phyloP scores from a whole-genome alignment of 257 asterid species.

The Hygrophila difformis region DNA sequence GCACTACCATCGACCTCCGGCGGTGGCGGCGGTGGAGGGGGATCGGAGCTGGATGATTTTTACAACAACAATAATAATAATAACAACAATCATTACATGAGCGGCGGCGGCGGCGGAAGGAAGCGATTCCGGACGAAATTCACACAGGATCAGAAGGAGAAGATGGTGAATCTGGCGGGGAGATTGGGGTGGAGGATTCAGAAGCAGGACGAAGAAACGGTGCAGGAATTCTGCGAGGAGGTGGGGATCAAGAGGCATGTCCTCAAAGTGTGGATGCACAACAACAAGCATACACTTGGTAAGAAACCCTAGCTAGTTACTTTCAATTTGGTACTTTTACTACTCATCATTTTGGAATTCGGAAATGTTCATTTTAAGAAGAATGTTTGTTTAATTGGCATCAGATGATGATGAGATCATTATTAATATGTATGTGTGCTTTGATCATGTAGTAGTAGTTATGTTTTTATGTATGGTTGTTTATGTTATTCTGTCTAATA shows the following conservation, averaged over 20 bases:
- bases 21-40: not conserved
- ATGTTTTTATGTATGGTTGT: too few relatives aligned
- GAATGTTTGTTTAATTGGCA: too few relatives aligned
- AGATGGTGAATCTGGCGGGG: not conserved
- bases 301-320: not conserved
- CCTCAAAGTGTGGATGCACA: not conserved
- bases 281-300: not conserved
- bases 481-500: too few relatives aligned
- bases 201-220: not conserved
- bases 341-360: too few relatives aligned
- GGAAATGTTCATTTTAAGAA: too few relatives aligned
- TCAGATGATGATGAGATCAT: too few relatives aligned
- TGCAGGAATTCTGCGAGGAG: not conserved
- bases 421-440: too few relatives aligned
- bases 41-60: not conserved
- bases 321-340: too few relatives aligned
- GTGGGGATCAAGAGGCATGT: not conserved
- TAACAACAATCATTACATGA: too few relatives aligned
- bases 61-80: not conserved
- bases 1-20: not conserved
- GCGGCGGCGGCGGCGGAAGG: not conserved
- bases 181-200: not conserved
- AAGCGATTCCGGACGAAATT: not conserved
- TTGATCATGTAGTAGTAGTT: too few relatives aligned
- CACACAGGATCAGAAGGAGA: not conserved